phyloP scores from a whole-genome alignment of 208 protist species.

The Novymonas esmeraldas region DNA sequence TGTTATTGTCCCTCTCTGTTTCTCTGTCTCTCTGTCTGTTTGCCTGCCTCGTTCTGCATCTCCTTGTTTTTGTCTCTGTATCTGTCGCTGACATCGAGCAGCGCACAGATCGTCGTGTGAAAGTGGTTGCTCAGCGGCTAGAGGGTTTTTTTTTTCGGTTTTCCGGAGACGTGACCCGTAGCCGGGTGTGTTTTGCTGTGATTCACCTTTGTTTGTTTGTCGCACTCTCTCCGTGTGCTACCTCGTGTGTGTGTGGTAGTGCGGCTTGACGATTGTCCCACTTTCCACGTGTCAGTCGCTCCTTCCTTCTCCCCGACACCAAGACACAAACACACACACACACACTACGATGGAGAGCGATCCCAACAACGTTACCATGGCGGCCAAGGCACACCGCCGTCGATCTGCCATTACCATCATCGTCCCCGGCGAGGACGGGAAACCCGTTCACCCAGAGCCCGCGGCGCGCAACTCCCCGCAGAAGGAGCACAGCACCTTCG shows the following conservation, averaged over 20 bases:
- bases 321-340: background rate
- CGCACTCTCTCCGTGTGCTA: no score
- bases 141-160: no score
- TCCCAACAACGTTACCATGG: background rate
- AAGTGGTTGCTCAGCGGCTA: no score
- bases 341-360: conserved; percentile 11
- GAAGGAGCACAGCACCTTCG: conserved; percentile 15
- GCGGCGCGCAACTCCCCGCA: background rate
- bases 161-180: no score
- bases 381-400: background rate
- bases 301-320: background rate
- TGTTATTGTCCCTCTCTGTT: background rate
- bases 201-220: no score
- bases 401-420: conserved; percentile 31
- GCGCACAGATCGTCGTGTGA: no score
- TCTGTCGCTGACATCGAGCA: background rate
- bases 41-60: conserved; percentile 5
- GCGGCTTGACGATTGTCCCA: background rate
- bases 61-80: background rate
- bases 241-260: no score
- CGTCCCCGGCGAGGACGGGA: conserved; percentile 11
- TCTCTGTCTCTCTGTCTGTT: background rate
- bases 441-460: background rate
- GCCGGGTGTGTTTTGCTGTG: no score
- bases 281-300: no score